Base-by-base conservation (phyloP, 2,329 filamentous ascomycete genomes). In the Diaporthe sp. region DNA sequence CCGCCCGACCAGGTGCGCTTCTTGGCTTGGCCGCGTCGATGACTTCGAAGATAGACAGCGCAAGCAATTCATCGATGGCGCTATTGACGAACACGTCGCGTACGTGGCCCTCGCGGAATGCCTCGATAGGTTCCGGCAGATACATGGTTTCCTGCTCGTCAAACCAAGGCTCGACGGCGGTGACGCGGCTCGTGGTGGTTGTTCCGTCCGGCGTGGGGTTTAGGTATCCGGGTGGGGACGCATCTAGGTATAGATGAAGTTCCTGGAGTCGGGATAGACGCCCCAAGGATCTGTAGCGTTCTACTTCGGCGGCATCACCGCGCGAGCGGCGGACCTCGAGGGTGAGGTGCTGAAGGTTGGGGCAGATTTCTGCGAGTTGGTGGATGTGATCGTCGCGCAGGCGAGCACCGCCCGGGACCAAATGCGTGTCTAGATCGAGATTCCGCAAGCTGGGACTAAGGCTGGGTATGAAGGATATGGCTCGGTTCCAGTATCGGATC, bases 51-150 rank as follows among this genome's bases (percentile, higher is more conserved):
- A 77, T 77, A 12, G 51, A 72, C 12, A 57, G 73, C 4, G 69
- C 69, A 19, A 77, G 75, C 28, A 4, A 25, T n/a, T 19, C 57
- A 46, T 77, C 75, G 57, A 77, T 44, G 70, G 75, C 75, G 44
- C 74, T 58, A n/a, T 75, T 77, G 19, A 76, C 58, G 13, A 77
- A 10, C 13, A 65, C 0, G 37, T 74, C 73, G 8, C 49, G 74
- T 4, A 67, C 4, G 31, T 77, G 75, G n/a, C 73, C 73, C 61
- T 58, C 49, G 28, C 75, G 75, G 49, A 59, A 37, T 10, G 44
- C 62, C 19, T 19, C 13, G n/a, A 9, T 39, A 31, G 17, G 2
- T 9, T n/a, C n/a, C 28, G 19, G 44, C 44, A 74, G 37, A 12
- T 46, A 58, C 22, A 53, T 37, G 13, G 34, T n/a, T 67, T 46